Base-by-base conservation (phyloP, 2,329 filamentous ascomycete species). In the Acrodontium crateriforme region DNA sequence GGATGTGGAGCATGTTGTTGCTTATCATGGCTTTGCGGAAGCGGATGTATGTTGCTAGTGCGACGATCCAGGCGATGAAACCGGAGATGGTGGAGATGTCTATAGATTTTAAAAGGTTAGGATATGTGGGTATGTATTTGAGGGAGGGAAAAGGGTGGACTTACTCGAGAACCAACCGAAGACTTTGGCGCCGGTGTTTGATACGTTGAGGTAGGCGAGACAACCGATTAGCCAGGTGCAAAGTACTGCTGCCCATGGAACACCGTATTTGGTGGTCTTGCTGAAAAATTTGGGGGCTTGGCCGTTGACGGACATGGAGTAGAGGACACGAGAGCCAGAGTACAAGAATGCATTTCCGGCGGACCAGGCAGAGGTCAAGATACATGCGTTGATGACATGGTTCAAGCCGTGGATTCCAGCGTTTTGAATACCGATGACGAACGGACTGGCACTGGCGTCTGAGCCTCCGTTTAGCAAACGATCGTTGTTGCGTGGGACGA, bases 321-420 rank as follows among this genome's bases (percentile, higher is more conserved):
- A 67, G 3, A 71, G 50, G 3, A 61, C 62, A 20, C 67, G 63
- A 2, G 59, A 62, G 3, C 61, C 62, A 9, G 63, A 58, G 46
- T 67, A 69, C 11, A 67, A 49, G 50, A 67, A 67, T 1, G 62
- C 59, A 44, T 71, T 71, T 21, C 63, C 67, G 7, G 66, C 64
- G 0, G 62, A 67, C 54, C 64, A 66, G 2, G 74, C 74, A 6
- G 71, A 76, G 6, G 76, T 72, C 25, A 79, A 55, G 39, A 80
- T 69, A n/a, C 69, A 71, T 14, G 65, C 74, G 46, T 80, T 80
- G 56, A 80, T 74, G 40, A 78, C 63, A 36, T 69, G 69, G 41
- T 75, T 37, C 9, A 79, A 61, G 26, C 69, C 64, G 2, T 64
- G 65, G 20, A 80, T 69, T 23, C 70, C 69, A 7, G 71, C 71